Evolutionary conservation across 2,329 filamentous ascomycete genomes (phyloP).

Genomic region (Ophiosphaerella narmari): DNA sequence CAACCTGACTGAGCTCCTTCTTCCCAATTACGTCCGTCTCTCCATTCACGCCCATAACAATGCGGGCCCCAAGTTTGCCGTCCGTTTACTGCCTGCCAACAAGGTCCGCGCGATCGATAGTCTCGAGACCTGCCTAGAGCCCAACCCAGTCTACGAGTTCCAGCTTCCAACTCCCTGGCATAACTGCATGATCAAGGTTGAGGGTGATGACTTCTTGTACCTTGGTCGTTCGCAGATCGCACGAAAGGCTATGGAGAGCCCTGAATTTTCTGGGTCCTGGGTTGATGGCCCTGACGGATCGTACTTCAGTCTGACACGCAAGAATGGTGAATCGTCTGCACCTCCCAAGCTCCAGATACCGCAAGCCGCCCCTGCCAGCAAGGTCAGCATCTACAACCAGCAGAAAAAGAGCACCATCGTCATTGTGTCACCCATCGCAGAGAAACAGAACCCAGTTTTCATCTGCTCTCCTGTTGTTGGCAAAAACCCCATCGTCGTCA

Average conservation of each 20-base stretch:
- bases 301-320: slow-evolving; percentile 30
- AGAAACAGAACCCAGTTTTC: slow-evolving; percentile 28
- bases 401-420: slow-evolving; percentile 27
- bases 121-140: slow-evolving; percentile 35
- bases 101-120: slow-evolving; percentile 39
- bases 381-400: slow-evolving; percentile 25
- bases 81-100: slow-evolving; percentile 44
- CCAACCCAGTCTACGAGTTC: slow-evolving; percentile 33
- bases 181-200: slow-evolving; percentile 47
- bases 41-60: slow-evolving; percentile 55
- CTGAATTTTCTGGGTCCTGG: slow-evolving; percentile 31
- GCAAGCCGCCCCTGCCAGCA: slow-evolving; percentile 6
- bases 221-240: slow-evolving; percentile 33
- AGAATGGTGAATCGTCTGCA: slow-evolving; percentile 1
- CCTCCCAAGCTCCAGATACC: slow-evolving; percentile 20
- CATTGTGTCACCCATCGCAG: slow-evolving; percentile 24
- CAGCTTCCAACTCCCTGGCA: slow-evolving; percentile 53
- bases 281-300: slow-evolving; percentile 31
- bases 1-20: slow-evolving; percentile 53
- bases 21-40: slow-evolving; percentile 53
- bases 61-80: slow-evolving; percentile 50
- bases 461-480: slow-evolving; percentile 31
- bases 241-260: slow-evolving; percentile 24
- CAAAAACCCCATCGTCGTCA: slow-evolving; percentile 27
- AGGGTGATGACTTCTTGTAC: slow-evolving; percentile 35